These are phyloP conservation scores for Omphalotus guepiniiformis DNA, from an alignment of 768 basidiomycete species.

Conservation along the genomic window DNA sequence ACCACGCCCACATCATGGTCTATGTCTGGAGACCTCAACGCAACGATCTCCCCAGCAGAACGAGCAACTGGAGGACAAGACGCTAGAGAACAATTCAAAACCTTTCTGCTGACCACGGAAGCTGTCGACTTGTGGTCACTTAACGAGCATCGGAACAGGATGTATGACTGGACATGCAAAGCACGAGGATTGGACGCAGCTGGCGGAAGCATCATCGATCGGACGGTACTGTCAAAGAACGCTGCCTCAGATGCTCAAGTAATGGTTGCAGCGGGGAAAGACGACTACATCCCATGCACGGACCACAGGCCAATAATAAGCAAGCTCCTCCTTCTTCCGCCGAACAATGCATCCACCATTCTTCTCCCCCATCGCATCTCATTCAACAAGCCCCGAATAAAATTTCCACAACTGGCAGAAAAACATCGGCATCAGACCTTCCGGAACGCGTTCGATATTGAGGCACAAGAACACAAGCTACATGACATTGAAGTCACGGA, in stretches of 20 bases:
- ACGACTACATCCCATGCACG: too few species aligned
- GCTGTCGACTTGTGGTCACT: slow-evolving; percentile 15
- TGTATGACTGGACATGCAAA: slow-evolving; percentile 14
- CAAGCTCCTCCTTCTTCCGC: background rate
- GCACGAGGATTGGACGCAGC: background rate
- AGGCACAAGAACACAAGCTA: background rate
- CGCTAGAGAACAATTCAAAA: background rate
- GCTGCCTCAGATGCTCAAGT: too few species aligned
- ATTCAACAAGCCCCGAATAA: background rate
- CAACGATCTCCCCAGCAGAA: slow-evolving; percentile 9
- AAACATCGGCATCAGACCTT: background rate
- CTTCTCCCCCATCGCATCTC: too few species aligned
- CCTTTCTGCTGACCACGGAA: slow-evolving; percentile 9
- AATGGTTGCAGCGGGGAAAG: too few species aligned
- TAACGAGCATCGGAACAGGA: slow-evolving; percentile 6
- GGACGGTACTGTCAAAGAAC: too few species aligned
- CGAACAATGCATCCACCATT: background rate
- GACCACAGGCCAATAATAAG: background rate
- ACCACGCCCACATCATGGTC: slow-evolving; percentile 13
- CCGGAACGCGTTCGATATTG: background rate
- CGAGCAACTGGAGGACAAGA: background rate
- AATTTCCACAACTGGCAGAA: background rate
- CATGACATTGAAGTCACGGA: background rate
- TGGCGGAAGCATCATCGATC: slow-evolving; percentile 20
- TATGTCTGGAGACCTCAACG: slow-evolving; percentile 17